Percentiles rank a stretch among this genome's conserved stretches.
Conservation (phyloP, 495 filamentous ascomycete species). For the Apiosordaria backusii region DNA sequence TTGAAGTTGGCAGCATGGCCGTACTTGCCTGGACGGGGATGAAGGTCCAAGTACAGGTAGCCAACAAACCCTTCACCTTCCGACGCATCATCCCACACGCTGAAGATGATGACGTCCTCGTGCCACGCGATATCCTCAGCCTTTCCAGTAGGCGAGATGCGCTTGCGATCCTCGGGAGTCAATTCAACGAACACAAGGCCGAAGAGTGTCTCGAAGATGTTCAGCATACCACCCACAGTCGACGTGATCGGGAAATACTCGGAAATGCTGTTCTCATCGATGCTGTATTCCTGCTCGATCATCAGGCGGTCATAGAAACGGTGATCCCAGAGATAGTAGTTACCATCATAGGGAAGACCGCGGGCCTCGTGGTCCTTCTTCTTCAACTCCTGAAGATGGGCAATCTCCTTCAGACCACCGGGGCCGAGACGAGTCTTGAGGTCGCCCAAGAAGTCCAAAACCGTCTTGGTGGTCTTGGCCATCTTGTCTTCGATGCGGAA, state of each 20-base stretch:
- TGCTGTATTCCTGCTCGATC: slow-evolving; percentile 83
- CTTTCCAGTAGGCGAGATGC: slow-evolving; percentile 50
- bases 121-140: slow-evolving; percentile 60
- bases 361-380: slow-evolving; percentile 63
- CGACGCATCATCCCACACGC: slow-evolving; percentile 58
- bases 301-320: slow-evolving; percentile 82
- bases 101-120: slow-evolving; percentile 60
- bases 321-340: slow-evolving; percentile 89
- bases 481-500: slow-evolving; percentile 96
- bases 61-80: slow-evolving; percentile 59
- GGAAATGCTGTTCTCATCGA: slow-evolving; percentile 85
- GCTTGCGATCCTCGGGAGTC: slow-evolving; percentile 45
- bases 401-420: slow-evolving; percentile 74
- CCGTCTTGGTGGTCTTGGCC: slow-evolving; percentile 87
- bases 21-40: slow-evolving; percentile 61
- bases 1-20: slow-evolving; percentile 77
- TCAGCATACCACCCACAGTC: slow-evolving; percentile 85
- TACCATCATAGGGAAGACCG: slow-evolving; percentile 58
- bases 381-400: slow-evolving; percentile 72
- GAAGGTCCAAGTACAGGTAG: slow-evolving; percentile 62
- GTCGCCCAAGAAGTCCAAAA: slow-evolving; percentile 79
- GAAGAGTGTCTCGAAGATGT: slow-evolving; percentile 91
- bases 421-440: slow-evolving; percentile 68
- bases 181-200: slow-evolving; percentile 89
- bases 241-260: slow-evolving; percentile 90